Evolutionary conservation across 2,329 filamentous ascomycete genomes (phyloP), one percentile per base, ranked within the genome.

Genomic region (Cercospora beticola): DNA sequence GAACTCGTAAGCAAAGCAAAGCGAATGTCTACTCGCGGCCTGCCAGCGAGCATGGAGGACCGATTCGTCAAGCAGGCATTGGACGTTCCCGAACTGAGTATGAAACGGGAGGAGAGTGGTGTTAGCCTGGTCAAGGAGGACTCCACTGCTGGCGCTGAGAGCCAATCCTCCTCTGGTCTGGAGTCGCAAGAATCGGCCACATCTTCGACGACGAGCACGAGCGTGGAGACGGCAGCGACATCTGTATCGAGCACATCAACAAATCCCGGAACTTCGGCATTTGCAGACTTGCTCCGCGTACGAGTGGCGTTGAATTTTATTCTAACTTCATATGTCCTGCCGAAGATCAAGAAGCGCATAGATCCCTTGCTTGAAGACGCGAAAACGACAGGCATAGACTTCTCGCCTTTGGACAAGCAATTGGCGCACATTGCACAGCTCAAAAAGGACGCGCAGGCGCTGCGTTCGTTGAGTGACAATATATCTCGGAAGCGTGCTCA

Each of bases 1-100:
- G 84, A 90, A 65, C 76, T 98, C 0, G 71, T 94, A 6, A 76
- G 80, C 18, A 98, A 97, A 79, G 93, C 93, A 5, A 84, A 85
- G 69, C 84, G 84, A 5, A 90, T 96, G 85, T 84, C 85, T n/a
- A 79, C 82, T 4, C 82, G 81, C 0, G 88, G 89, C 0, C 81
- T 98, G 9, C 93, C 95, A 1, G 81, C 83, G 6, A 97, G 90
- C 74, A 86, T 99, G 85, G 94, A 97, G 77, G 91, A 95, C 58
- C 90, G 88, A 52, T 96, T 97, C 74, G 88, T 99, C 8, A 87
- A 85, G 62, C 90, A 90, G 75, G 86, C 87, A 2, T 83, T 99
- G 5, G 91, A 95, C 73, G 86, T 89, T 4, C 94, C 95, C 0
- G 83, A 97, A 54, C 82, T 92, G 73, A 87, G 87, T 33, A 84